Percentiles rank a stretch among this genome's conserved stretches.
phyloP scores from a whole-genome alignment of 768 basidiomycete genomes.

The Russula earlei region DNA sequence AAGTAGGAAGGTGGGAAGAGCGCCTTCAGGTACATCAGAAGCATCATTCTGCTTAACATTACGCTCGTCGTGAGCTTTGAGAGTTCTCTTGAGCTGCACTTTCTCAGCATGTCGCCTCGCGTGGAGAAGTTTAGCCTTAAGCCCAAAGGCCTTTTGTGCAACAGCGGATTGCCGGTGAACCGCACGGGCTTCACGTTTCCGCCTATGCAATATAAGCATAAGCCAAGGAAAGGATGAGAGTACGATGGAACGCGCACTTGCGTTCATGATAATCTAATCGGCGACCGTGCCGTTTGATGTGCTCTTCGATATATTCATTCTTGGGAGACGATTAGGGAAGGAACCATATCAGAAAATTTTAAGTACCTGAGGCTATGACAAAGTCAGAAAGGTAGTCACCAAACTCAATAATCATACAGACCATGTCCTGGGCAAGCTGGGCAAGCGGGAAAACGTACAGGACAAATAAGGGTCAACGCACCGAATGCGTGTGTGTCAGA shows the following conservation, averaged over 20 bases:
- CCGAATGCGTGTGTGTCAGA: not conserved
- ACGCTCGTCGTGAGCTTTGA: slow-evolving; percentile 98
- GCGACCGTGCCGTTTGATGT: slow-evolving; percentile 93
- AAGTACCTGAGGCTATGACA: slow-evolving; percentile 56
- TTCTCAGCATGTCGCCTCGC: slow-evolving; percentile 95
- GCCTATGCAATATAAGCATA: slow-evolving; percentile 35
- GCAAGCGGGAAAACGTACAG: not conserved
- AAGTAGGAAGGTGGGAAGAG: slow-evolving; percentile 89
- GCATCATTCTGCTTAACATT: slow-evolving; percentile 92
- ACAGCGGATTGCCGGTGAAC: slow-evolving; percentile 67
- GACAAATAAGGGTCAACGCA: not conserved
- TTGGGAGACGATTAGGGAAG: slow-evolving; percentile 28
- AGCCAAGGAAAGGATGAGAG: not conserved
- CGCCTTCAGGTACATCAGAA: slow-evolving; percentile 76
- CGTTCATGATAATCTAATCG: slow-evolving; percentile 93
- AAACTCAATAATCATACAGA: not conserved
- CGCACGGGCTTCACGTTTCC: slow-evolving; percentile 74
- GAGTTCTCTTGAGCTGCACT: slow-evolving; percentile 98
- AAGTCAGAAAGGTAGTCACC: slow-evolving; percentile 1
- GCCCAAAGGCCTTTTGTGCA: slow-evolving; percentile 91
- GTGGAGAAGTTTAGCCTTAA: slow-evolving; percentile 97
- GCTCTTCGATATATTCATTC: slow-evolving; percentile 99
- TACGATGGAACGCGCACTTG: slow-evolving; percentile 47
- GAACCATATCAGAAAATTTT: not conserved
- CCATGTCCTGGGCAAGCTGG: slow-evolving; percentile 19